Base-by-base conservation (phyloP, 352 stramenopile genomes). In the Pythium chondricola region DNA sequence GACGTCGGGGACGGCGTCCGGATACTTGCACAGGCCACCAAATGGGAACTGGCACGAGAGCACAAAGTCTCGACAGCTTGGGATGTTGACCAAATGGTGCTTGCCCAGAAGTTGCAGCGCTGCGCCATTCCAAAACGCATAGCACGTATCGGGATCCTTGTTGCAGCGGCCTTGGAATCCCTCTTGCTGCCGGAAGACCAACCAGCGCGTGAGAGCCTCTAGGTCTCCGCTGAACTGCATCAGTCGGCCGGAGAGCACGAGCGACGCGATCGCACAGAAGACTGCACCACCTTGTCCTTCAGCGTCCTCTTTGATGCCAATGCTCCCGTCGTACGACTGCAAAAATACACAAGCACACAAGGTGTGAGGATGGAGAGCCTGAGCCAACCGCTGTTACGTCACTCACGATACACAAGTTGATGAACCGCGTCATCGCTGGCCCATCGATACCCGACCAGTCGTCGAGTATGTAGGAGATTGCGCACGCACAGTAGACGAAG, bases 101-200 rank as follows among this genome's bases (percentile, higher is more conserved):
- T 80, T 79, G 35, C 70, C 84, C 16, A 96, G 64, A 25, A 95
- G 42, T 22, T 88, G 63, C 27, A 96, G 65, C 25, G 84, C 89
- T n/a, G 84, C 85, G 21, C 89, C 89, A 45, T 96, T 81, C 88
- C 89, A 97, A 56, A 96, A 97, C 5, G 85, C 86, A 52, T 96
- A 97, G 66, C 89, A 97, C 13, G 73, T 88, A 63, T 97, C 89
- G 0, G 81, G 70, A 14, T 51, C 65, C 67, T 97, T 97, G 71
- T 97, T 97, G 56, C 79, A 91, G 2, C 89, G 78, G 6, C 89
- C 88, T 37, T 96, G 83, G 58, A 96, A 96, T 20, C 88, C 89
- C 17, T 52, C 51, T 33, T 92, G 81, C 51, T 94, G 83, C 14
- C 83, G 78, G 37, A 88, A 90, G 24, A 92, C 56, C 22, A 95